Evolutionary conservation across 768 basidiomycete species (phyloP).

Genomic region (Suillus clintonianus): DNA sequence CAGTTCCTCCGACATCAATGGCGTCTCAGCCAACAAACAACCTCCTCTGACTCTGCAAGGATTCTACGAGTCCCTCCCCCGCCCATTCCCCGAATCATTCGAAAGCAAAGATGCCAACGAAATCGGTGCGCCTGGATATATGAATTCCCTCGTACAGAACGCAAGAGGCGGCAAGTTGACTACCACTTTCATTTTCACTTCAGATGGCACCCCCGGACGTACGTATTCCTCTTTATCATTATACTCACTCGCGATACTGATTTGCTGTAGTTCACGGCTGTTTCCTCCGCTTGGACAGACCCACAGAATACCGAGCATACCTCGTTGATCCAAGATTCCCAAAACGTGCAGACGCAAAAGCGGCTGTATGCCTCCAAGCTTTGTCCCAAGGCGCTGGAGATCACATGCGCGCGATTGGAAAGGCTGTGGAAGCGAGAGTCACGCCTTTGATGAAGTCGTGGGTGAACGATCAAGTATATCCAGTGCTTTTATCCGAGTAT

Average conservation of each 20-base stretch:
- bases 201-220: conserved; percentile 46
- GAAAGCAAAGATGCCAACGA: conserved; percentile 46
- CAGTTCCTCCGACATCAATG: conserved; percentile 8
- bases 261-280: conserved; percentile 56
- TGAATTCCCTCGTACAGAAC: conserved; percentile 52
- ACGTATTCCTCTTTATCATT: conserved; percentile 24
- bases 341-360: conserved; percentile 67
- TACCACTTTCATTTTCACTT: conserved; percentile 45
- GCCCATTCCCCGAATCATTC: conserved; percentile 60
- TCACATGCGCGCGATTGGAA: conserved; percentile 50
- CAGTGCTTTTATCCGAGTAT: conserved; percentile 47
- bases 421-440: conserved; percentile 46
- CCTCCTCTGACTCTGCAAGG: conserved; percentile 47
- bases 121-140: conserved; percentile 55
- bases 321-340: conserved; percentile 64
- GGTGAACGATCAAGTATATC: conserved; percentile 46
- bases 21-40: conserved; percentile 8
- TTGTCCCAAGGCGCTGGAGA: conserved; percentile 62
- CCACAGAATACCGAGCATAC: conserved; percentile 53
- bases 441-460: conserved; percentile 46
- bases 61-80: conserved; percentile 67
- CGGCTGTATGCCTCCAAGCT: conserved; percentile 65
- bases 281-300: conserved; percentile 58
- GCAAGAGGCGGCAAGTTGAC: conserved; percentile 51
- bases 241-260: conserved; percentile 6